Conservation (phyloP, 441 rosid species). For the Isatis lusitanica region DNA sequence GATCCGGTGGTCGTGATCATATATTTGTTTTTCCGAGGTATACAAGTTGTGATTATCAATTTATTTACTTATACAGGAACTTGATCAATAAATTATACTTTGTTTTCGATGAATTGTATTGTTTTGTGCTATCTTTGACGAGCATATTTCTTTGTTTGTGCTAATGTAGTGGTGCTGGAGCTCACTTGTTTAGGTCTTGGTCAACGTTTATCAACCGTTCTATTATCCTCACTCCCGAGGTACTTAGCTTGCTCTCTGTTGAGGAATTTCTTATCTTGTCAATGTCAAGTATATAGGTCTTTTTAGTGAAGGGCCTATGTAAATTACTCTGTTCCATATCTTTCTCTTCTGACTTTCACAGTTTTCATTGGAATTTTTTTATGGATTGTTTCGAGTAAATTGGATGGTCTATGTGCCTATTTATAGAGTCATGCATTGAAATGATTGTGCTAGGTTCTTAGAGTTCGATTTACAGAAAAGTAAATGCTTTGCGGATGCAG, state of each 20-base stretch:
- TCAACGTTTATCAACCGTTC: constrained; percentile 77
- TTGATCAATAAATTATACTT: background rate
- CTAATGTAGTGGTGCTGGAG: constrained; percentile 82
- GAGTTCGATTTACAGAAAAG: background rate
- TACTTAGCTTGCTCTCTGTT: constrained; percentile 27
- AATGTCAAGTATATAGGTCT: background rate
- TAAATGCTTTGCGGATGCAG: constrained; percentile 45
- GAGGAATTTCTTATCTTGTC: background rate
- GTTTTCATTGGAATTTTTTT: background rate
- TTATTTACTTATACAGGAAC: background rate
- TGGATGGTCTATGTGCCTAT: background rate
- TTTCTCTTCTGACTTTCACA: constrained; percentile 10
- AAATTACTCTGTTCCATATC: background rate
- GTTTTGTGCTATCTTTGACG: background rate
- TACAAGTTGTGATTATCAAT: background rate
- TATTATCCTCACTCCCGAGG: constrained; percentile 95
- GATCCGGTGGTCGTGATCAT: constrained; percentile 92
- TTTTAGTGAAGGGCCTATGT: background rate
- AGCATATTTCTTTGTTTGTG: background rate
- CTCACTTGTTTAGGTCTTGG: constrained; percentile 94
- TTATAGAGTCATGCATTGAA: background rate
- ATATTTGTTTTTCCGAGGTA: constrained; percentile 95
- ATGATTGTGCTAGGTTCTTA: background rate
- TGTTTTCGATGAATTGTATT: background rate
- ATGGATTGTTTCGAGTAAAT: background rate